These are phyloP conservation scores for Osmanthus fragrans DNA, from an alignment of 257 asterid genomes.

Conservation along the genomic window DNA sequence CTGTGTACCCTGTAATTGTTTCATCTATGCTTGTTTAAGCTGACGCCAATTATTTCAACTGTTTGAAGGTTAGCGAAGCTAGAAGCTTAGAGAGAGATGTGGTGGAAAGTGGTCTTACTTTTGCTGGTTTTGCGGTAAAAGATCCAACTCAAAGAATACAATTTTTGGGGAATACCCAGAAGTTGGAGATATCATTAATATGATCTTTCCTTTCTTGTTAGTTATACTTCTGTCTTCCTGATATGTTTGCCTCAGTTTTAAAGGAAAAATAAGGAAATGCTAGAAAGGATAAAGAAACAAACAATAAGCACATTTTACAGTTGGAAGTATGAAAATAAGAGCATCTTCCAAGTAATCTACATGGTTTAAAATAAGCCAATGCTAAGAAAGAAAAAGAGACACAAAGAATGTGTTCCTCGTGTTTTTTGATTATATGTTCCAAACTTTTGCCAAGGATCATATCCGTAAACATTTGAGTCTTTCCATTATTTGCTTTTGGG, in stretches of 20 bases:
- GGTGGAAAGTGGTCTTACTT: no score
- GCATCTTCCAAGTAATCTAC: neutral
- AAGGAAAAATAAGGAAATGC: neutral
- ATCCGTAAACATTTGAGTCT: neutral
- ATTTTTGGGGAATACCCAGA: no score
- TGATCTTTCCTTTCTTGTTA: neutral
- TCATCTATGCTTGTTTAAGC: conserved; percentile 18
- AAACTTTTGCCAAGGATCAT: neutral
- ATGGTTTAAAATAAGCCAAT: neutral
- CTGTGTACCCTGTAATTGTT: neutral
- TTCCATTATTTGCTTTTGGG: neutral
- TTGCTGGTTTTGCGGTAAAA: no score
- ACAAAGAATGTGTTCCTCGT: no score
- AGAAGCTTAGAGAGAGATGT: no score
- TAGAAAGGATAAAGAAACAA: neutral
- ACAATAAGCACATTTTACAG: neutral
- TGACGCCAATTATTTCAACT: conserved; percentile 23
- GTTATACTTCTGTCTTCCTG: conserved; percentile 2
- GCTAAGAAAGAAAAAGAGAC: neutral
- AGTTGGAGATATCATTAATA: neutral
- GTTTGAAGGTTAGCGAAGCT: no score
- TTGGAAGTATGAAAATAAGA: no score
- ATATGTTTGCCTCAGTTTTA: conserved; percentile 2
- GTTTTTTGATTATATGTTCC: neutral
- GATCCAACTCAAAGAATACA: no score